Evolutionary conservation across 2,329 filamentous ascomycete genomes (phyloP).

Genomic region (Intubia oerlemansii): DNA sequence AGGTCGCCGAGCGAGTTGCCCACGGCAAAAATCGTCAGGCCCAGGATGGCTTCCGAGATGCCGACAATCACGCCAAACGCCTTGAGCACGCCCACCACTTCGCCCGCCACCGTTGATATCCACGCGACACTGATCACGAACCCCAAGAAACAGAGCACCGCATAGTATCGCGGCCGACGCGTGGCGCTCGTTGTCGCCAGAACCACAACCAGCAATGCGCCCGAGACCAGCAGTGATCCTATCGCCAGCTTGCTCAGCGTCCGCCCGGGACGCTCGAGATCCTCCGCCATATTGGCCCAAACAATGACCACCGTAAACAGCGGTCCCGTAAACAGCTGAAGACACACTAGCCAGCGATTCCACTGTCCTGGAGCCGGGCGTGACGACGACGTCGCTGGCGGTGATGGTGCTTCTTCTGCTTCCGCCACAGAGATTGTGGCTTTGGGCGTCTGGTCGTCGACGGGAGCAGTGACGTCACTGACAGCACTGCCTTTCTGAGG

Average conservation of each 20-base stretch:
- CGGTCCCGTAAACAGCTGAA: constrained; percentile 76
- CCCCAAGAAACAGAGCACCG: constrained; percentile 66
- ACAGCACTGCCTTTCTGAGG: too few species aligned
- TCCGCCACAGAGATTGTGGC: too few species aligned
- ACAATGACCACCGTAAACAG: constrained; percentile 60
- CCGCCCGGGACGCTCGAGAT: constrained; percentile 27
- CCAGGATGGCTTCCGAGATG: constrained; percentile 87
- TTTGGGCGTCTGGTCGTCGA: too few species aligned
- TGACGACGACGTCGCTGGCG: too few species aligned
- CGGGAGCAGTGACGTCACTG: too few species aligned
- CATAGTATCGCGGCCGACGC: constrained; percentile 50
- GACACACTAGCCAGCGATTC: constrained; percentile 75
- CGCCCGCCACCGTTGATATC: constrained; percentile 89
- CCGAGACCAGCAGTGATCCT: constrained; percentile 45
- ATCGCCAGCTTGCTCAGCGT: constrained; percentile 37
- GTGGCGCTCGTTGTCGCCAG: constrained; percentile 46
- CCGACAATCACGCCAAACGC: constrained; percentile 76
- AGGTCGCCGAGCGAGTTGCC: constrained; percentile 90
- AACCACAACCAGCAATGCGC: constrained; percentile 43
- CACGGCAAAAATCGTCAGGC: constrained; percentile 87
- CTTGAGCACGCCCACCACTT: constrained; percentile 90
- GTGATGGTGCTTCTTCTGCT: too few species aligned
- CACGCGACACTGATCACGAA: constrained; percentile 85
- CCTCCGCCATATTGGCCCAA: constrained; percentile 44
- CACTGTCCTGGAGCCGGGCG: too few species aligned